Evolutionary conservation across 2,329 filamentous ascomycete species (phyloP), one percentile per base, ranked within the genome.

Genomic region (Fusarium albidum): DNA sequence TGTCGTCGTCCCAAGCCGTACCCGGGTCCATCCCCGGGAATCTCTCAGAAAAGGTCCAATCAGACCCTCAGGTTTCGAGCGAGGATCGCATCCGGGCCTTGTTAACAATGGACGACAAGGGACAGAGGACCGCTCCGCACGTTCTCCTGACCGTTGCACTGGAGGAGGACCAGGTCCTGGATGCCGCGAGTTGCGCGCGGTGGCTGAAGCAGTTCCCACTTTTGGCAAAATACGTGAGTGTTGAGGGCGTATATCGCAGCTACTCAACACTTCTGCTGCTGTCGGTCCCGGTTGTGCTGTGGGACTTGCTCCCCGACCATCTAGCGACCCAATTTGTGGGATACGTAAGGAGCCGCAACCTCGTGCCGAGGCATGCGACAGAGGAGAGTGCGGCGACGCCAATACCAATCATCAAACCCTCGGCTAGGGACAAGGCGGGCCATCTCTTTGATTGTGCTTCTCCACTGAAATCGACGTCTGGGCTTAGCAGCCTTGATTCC

Each of bases 191-290:
- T 48, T 67, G 64, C 17, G 45, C 50, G 47, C 64, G 64, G 49
- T 67, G 64, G 64, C 21, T 67, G n/a, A 67, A 67, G 56, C 64
- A 67, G 40, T 67, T 67, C 39, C 64, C 64, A 41, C 64, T 67
- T 33, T 51, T 67, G 28, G 64, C 64, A 39, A 67, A 59, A 39
- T 63, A 51, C 13, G 64, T 63, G 12, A 66, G 56, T 21, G 51
- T 67, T 14, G 64, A 67, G 46, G 63, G 55, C 31, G 56, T 64
- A 25, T 67, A 67, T 26, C 50, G 52, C 29, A 64, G 64, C 15
- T 67, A 67, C 43, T 67, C 64, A 35, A 67, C 63, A 9, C 41
- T 67, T 32, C 25, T 67, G 8, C 48, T 67, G 17, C 42, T 67
- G 29, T 67, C 64, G 11, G 61, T 67, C 2, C 64, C 65, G n/a